Percentiles rank a stretch among this genome's conserved stretches.
Conservation (phyloP, 306 rosid genomes). For the Rosa rugosa region DNA sequence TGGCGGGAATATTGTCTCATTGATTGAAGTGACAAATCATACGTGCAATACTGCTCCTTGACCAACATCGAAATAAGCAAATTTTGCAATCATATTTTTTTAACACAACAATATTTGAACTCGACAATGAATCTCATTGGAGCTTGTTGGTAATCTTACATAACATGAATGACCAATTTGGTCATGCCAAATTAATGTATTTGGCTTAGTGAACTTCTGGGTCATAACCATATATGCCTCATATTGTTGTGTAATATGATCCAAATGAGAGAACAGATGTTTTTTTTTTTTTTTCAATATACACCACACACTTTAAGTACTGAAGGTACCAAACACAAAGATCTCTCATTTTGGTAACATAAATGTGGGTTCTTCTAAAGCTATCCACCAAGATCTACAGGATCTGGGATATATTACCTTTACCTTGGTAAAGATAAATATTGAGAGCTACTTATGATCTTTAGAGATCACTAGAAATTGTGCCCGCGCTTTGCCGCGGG, state of each 20-base stretch:
- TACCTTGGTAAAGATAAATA: background rate
- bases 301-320: background rate
- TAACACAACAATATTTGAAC: background rate
- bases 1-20: background rate
- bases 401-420: no score
- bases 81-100: no score
- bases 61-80: no score
- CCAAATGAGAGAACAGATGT: background rate
- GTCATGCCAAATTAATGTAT: background rate
- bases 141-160: background rate
- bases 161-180: background rate
- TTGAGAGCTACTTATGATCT: background rate
- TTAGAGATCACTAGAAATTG: background rate
- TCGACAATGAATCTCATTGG: background rate
- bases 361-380: background rate
- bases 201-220: background rate
- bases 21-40: background rate
- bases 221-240: background rate
- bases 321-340: background rate
- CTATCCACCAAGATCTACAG: background rate
- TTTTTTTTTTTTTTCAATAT: no score
- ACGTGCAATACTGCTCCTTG: no score
- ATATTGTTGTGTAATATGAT: no score
- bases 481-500: no score
- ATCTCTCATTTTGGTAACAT: background rate